A percentile compares a stretch with the other conserved stretches of the same genome.
Evolutionary conservation across 2,329 filamentous ascomycete species (phyloP).

Genomic region (Neoscytalidium dimidiatum): DNA sequence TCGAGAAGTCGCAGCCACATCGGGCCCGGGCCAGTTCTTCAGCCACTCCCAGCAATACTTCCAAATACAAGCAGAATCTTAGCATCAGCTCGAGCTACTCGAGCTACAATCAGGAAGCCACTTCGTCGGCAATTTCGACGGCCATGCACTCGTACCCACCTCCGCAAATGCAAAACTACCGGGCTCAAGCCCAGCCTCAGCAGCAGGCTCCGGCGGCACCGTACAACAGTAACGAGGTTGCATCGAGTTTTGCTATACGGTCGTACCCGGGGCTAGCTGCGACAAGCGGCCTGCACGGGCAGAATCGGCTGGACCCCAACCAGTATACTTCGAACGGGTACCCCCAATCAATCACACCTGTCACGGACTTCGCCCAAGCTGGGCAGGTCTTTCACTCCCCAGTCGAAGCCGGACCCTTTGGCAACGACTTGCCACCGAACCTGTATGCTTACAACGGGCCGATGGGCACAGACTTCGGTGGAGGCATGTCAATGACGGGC

Average conservation of each 20-base stretch:
- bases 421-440: conserved; percentile 24
- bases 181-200: not conserved
- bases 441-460: conserved; percentile 29
- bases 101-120: not conserved
- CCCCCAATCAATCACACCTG: conserved; percentile 1
- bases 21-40: conserved; percentile 3
- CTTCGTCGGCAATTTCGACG: conserved; percentile 21
- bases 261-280: conserved; percentile 39
- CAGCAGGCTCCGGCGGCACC: conserved; percentile 5
- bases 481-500: not conserved
- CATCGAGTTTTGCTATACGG: conserved; percentile 28
- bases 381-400: conserved; percentile 36
- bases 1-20: conserved; percentile 29
- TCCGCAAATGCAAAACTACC: conserved; percentile 28
- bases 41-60: not conserved
- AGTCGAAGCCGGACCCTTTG: conserved; percentile 26
- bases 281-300: conserved; percentile 28
- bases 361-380: conserved; percentile 25
- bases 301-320: not conserved
- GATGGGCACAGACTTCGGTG: not conserved
- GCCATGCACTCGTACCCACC: conserved; percentile 42
- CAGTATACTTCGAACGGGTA: not conserved
- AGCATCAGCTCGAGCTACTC: conserved; percentile 10
- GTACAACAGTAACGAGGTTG: conserved; percentile 25
- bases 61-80: conserved; percentile 26